Percentiles rank a stretch among this genome's conserved stretches.
phyloP scores from a whole-genome alignment of 192 early-diverging fungal species.

The Backusella circina region DNA sequence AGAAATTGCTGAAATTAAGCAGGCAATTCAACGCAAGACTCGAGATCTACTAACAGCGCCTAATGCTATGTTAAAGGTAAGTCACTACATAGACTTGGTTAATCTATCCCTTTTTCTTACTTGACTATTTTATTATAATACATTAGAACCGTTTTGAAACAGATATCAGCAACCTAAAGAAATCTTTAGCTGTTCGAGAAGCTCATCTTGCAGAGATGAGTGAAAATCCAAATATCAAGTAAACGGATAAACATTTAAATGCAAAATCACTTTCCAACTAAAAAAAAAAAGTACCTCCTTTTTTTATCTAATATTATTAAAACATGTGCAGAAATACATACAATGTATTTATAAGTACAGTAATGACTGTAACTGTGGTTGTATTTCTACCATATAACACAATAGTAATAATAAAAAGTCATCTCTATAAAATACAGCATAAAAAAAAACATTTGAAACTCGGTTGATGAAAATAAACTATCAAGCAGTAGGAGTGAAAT shows the following conservation, averaged over 20 bases:
- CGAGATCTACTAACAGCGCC: conserved; percentile 52
- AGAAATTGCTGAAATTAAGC: conserved; percentile 64
- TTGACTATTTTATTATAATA: background rate
- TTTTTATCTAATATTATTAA: too few relatives aligned
- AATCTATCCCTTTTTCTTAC: background rate
- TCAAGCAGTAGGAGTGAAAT: background rate
- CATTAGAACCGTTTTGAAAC: conserved; percentile 64
- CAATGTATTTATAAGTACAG: too few relatives aligned
- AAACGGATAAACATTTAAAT: background rate
- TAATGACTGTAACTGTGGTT: too few relatives aligned
- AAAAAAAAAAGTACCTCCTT: too few relatives aligned
- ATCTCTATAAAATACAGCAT: too few relatives aligned
- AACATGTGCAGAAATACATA: too few relatives aligned
- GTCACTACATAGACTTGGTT: background rate
- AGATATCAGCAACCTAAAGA: conserved; percentile 52
- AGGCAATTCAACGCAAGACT: conserved; percentile 51
- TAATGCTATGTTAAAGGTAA: conserved; percentile 74
- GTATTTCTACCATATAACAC: too few relatives aligned
- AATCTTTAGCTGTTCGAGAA: conserved; percentile 58
- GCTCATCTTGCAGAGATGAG: conserved; percentile 51
- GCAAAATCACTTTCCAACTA: background rate
- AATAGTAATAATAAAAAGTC: too few relatives aligned
- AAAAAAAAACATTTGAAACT: too few relatives aligned
- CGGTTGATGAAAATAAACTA: background rate
- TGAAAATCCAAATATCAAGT: background rate